Evolutionary conservation across 177 flowering plant genomes (phyloP), one percentile per base, ranked within the genome.

Genomic region (Vitis hybrid): DNA sequence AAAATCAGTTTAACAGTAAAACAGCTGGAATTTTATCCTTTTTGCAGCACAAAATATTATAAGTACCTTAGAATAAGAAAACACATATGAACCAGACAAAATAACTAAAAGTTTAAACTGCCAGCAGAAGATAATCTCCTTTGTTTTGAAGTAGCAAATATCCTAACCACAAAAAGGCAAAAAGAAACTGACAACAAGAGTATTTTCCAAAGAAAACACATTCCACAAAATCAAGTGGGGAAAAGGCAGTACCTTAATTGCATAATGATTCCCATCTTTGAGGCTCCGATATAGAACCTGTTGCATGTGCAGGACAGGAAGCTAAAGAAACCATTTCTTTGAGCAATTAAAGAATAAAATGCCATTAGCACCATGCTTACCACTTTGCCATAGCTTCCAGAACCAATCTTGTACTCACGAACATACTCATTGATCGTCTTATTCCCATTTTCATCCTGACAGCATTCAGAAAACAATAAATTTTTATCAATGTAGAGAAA

Each of bases 351-450:
- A 14, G 16, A 2, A 26, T 56, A 57, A 21, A 59, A 16, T 56
- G 56, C 19, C 6, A 58, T 14, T 22, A 67, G 29, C 60, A 18
- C 60, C 26, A 74, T 16, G 39, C 85, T 85, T 74, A 95, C 99
- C 94, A 96, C 98, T 96, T 96, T 96, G 1, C 97, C 98, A 64
- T 93, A 96, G 84, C 97, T 93, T 49, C 99, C 99, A 72, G 91
- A 68, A 55, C 97, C 97, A 72, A 96, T 90, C 77, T 85, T 96
- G 56, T 60, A 67, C 76, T 82, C 91, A 7, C 88, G 89, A 56
- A 93, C 90, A 83, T 92, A 96, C 73, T 92, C 94, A 75, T 96
- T 96, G 60, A 96, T 76, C 78, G 83, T 89, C 85, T 89, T 96
- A 70, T 81, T 90, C 51, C 97, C 97, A 83, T 85, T 65, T 67